phyloP scores from a whole-genome alignment of 2,329 filamentous ascomycete genomes.

The Tolypocladium ophioglossoides region DNA sequence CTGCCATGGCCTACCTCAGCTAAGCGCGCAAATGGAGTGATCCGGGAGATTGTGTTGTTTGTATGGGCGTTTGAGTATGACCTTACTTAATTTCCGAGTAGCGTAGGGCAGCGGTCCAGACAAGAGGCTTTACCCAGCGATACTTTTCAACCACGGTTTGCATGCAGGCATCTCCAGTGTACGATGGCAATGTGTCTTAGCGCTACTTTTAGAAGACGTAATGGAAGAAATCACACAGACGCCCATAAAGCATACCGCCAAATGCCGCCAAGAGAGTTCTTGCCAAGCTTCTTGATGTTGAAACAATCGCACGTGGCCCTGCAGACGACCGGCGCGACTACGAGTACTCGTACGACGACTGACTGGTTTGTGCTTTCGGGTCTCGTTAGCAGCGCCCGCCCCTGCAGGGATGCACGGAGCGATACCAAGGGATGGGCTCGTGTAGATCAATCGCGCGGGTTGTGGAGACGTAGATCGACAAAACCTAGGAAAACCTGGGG shows the following conservation, averaged over 20 bases:
- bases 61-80: background rate
- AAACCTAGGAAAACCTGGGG: background rate
- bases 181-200: background rate
- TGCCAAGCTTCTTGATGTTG: background rate
- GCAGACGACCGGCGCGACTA: background rate
- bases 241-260: background rate
- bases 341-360: too few species aligned
- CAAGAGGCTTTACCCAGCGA: background rate
- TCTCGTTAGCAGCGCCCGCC: background rate
- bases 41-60: background rate
- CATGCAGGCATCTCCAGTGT: background rate
- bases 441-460: background rate
- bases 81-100: background rate
- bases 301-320: background rate
- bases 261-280: background rate
- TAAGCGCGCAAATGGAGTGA: slow-evolving; percentile 8
- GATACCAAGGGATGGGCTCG: background rate
- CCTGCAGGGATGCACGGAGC: background rate
- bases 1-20: slow-evolving; percentile 22
- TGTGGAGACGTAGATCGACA: background rate
- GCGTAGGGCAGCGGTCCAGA: background rate
- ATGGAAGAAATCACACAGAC: background rate
- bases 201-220: background rate
- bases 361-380: background rate
- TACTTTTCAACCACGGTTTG: background rate